Evolutionary conservation across 169 alveolate genomes (phyloP).

Genomic region (Eimeria praecox): DNA sequence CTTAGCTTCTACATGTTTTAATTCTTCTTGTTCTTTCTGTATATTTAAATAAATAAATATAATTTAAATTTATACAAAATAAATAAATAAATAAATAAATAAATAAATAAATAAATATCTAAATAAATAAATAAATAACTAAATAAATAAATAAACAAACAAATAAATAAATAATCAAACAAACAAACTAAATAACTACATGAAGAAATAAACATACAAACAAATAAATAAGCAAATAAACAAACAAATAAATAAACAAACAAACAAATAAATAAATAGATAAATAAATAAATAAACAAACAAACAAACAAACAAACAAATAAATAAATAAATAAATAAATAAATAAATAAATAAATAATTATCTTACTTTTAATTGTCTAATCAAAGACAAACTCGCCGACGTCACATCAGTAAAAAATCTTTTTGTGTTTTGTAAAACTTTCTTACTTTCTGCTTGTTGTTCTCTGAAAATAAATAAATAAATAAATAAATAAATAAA

Average conservation of each 20-base stretch:
- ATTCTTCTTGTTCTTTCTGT: constrained; percentile 28
- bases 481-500: too few species aligned
- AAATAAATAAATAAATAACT: too few species aligned
- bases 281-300: too few species aligned
- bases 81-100: not conserved
- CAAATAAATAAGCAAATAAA: too few species aligned
- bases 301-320: too few species aligned
- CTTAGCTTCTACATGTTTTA: constrained; percentile 4
- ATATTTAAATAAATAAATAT: not conserved
- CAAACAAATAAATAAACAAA: too few species aligned
- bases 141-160: too few species aligned
- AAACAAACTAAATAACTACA: too few species aligned
- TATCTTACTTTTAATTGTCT: constrained; percentile 5
- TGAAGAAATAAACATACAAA: not conserved
- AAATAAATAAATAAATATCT: not conserved
- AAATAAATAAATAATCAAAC: too few species aligned
- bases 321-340: not conserved
- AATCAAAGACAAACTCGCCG: constrained; percentile 15
- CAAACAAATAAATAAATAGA: too few species aligned
- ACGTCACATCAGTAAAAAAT: constrained; percentile 23
- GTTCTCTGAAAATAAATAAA: not conserved
- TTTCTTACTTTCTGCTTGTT: not conserved
- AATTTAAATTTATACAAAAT: not conserved
- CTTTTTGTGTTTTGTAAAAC: constrained; percentile 13
- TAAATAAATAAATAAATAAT: not conserved